Base-by-base conservation (phyloP, 805 yeast genomes). In the Millerago galiae region DNA sequence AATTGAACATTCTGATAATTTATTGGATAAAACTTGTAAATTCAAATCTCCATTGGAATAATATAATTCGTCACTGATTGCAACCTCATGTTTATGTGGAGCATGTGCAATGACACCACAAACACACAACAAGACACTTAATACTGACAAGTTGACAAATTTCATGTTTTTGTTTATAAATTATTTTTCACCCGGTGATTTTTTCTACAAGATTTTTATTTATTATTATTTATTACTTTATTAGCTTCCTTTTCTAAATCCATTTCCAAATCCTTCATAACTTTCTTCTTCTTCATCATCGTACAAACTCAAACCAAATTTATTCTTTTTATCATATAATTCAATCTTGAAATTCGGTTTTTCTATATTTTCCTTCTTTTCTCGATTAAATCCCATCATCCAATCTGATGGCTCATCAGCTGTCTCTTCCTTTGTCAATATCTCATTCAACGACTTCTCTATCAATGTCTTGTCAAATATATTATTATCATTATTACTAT, bases 11-110 rank as follows among this genome's bases (percentile, higher is more conserved):
- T 54, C 44, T 28, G 58, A 55, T 24, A 66, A 45, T 38, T 55
- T 47, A 2, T 38, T 28, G 15, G 59, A 61, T 34, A 72, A 45
- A 3, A 54, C 47, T n/a, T 65, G 66, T 29, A 71, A 46, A 49
- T 72, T 71, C 38, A 70, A 37, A 13, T 66, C 68, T 8, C 77
- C 78, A 46, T 72, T 67, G 14, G 61, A 54, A 47, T 67, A 63
- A 47, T 56, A 55, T 24, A 67, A 36, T 5, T 37, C 14, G n/a
- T 28, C 27, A 12, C 24, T 21, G 7, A 21, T 7, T 5, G 24
- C 4, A 7, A 21, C 24, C 7, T 21, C 24, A 21, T 21, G 24
- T 7, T 21, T 21, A 21, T 21, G 24, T 21, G 24, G 7, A 5
- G 7, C 24, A 21, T 21, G 24, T 21, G 7, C 24, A 21, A 21